A percentile compares a stretch with the other conserved stretches of the same genome.
These are phyloP conservation scores for Monsonia emarginata DNA, from an alignment of 441 rosid genomes.

Conservation along the genomic window DNA sequence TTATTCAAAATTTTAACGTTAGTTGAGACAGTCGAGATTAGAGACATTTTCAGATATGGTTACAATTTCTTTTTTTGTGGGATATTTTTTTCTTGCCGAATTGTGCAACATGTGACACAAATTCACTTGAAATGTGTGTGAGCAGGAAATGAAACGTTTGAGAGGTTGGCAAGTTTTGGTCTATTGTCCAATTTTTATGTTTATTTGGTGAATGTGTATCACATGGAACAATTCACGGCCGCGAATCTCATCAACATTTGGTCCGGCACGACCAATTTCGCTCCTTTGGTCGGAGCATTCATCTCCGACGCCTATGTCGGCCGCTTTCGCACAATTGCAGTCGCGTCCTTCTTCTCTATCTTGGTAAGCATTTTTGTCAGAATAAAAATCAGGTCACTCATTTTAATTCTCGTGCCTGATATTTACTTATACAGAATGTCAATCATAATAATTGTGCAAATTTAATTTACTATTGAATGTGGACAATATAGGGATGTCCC, in stretches of 20 bases:
- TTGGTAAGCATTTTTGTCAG: slow-evolving; percentile 27
- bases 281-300: slow-evolving; percentile 58
- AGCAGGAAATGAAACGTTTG: slow-evolving; percentile 71
- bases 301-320: slow-evolving; percentile 50
- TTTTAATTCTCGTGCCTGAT: too few relatives aligned
- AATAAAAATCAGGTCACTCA: too few relatives aligned
- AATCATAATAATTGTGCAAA: too few relatives aligned
- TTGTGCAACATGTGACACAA: too few relatives aligned
- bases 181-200: slow-evolving; percentile 60
- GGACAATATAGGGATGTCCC: too few relatives aligned
- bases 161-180: slow-evolving; percentile 63
- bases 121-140: not conserved
- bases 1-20: too few relatives aligned
- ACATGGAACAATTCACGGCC: slow-evolving; percentile 55
- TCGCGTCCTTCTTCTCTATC: slow-evolving; percentile 44
- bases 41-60: too few relatives aligned
- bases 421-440: too few relatives aligned
- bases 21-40: too few relatives aligned
- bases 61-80: not conserved
- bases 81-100: too few relatives aligned
- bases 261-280: slow-evolving; percentile 53
- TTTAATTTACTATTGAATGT: too few relatives aligned
- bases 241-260: slow-evolving; percentile 47
- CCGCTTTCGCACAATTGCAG: slow-evolving; percentile 46
- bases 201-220: slow-evolving; percentile 42